phyloP scores from a whole-genome alignment of 1,284 basidiomycete genomes.

The Cutaneotrichosporon sp. region DNA sequence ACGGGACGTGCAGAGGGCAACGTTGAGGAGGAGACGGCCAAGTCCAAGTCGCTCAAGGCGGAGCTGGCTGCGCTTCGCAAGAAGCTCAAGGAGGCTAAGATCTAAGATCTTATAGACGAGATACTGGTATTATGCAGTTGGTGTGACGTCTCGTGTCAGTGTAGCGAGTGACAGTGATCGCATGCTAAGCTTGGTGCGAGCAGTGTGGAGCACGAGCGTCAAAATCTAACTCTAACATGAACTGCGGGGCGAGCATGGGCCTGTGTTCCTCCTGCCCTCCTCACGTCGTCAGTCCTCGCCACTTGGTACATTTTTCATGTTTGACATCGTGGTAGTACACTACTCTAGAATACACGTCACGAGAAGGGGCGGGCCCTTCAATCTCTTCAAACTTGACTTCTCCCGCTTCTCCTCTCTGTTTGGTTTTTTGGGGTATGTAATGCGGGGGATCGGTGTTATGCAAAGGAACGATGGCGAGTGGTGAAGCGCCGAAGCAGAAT shows the following conservation, averaged over 20 bases:
- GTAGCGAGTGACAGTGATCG: too few relatives aligned
- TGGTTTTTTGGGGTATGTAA: constrained; percentile 5
- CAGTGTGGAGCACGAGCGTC: too few relatives aligned
- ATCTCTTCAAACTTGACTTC: neutral
- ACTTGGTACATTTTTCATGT: too few relatives aligned
- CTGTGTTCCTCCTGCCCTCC: too few relatives aligned
- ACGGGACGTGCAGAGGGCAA: constrained; percentile 56
- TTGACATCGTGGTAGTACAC: too few relatives aligned
- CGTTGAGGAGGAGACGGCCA: constrained; percentile 52
- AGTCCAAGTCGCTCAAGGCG: constrained; percentile 58
- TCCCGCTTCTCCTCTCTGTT: neutral
- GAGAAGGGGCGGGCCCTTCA: too few relatives aligned
- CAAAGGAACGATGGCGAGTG: neutral
- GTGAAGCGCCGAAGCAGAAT: neutral
- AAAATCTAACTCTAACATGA: too few relatives aligned
- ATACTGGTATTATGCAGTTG: neutral
- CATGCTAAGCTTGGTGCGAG: too few relatives aligned
- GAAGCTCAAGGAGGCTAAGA: constrained; percentile 38
- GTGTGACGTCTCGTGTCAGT: too few relatives aligned
- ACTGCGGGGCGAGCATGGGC: too few relatives aligned
- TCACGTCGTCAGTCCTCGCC: too few relatives aligned
- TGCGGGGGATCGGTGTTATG: constrained; percentile 7
- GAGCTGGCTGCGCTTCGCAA: constrained; percentile 57
- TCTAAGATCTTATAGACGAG: constrained; percentile 1
- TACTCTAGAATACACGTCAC: too few relatives aligned